These are phyloP conservation scores for Beauveria asiatica DNA, from an alignment of 2,329 filamentous ascomycete genomes.

Conservation along the genomic window DNA sequence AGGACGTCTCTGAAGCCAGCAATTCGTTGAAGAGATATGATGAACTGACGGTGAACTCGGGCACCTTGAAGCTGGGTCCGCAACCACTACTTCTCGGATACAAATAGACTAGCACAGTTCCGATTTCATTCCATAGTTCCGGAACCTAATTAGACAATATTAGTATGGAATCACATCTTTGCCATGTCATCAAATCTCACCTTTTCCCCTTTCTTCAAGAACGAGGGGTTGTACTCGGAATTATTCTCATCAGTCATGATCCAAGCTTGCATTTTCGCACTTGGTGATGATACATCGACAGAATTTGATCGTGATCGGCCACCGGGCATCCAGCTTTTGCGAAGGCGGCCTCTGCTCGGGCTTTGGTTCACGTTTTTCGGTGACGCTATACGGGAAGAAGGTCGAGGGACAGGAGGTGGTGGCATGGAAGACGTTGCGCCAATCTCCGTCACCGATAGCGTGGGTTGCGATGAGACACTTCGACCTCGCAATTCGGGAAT, in stretches of 20 bases:
- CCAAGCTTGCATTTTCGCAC: conserved; percentile 37
- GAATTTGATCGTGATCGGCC: conserved; percentile 45
- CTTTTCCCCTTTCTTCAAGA: conserved; percentile 47
- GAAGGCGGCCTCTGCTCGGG: conserved; percentile 35
- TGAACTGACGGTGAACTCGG: conserved; percentile 42
- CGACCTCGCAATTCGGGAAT: conserved; percentile 30
- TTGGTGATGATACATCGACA: conserved; percentile 19
- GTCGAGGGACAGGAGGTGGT: conserved; percentile 1
- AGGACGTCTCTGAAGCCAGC: conserved; percentile 35
- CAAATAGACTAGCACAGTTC: conserved; percentile 49
- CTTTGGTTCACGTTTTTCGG: conserved; percentile 32
- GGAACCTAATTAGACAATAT: conserved; percentile 39
- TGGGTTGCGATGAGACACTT: conserved; percentile 40
- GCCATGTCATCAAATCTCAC: conserved; percentile 23
- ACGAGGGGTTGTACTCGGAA: conserved; percentile 47
- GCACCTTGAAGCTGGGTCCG: conserved; percentile 53
- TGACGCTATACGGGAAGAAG: not conserved
- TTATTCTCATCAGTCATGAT: conserved; percentile 43
- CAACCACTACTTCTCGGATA: conserved; percentile 40
- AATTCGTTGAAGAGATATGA: conserved; percentile 48
- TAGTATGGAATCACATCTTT: conserved; percentile 11
- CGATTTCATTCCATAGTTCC: conserved; percentile 56
- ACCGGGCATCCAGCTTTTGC: conserved; percentile 47
- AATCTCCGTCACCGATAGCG: conserved; percentile 16
- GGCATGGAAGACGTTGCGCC: conserved; percentile 5